Percentiles rank a stretch among this genome's conserved stretches.
Evolutionary conservation across 805 yeast species (phyloP).

Genomic region (Komagataella pseudopastoris): DNA sequence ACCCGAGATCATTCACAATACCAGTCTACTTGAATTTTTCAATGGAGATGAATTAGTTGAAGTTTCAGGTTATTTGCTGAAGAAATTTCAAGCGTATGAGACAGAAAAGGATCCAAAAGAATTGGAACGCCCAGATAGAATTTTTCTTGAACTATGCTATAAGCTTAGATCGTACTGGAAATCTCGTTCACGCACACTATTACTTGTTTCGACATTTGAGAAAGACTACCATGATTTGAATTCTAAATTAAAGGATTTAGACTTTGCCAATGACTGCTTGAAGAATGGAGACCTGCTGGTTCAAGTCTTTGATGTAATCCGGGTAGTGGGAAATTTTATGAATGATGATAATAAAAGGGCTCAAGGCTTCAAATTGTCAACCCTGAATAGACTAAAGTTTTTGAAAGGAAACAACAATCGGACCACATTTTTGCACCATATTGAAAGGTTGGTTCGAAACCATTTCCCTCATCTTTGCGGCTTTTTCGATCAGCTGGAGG

Average conservation of each 20-base stretch:
- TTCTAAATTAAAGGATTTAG: slow-evolving; percentile 39
- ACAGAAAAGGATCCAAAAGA: slow-evolving; percentile 41
- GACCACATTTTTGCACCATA: slow-evolving; percentile 61
- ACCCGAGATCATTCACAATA: slow-evolving; percentile 32
- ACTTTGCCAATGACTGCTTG: slow-evolving; percentile 42
- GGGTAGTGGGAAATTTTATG: slow-evolving; percentile 71
- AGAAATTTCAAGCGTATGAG: slow-evolving; percentile 52
- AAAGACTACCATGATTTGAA: slow-evolving; percentile 54
- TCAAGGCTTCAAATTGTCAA: slow-evolving; percentile 54
- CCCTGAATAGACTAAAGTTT: slow-evolving; percentile 56
- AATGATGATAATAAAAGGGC: slow-evolving; percentile 58
- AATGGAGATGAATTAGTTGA: slow-evolving; percentile 52
- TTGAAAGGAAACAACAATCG: slow-evolving; percentile 60
- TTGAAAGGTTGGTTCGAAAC: slow-evolving; percentile 51
- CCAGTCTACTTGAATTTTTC: slow-evolving; percentile 56
- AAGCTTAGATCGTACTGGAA: slow-evolving; percentile 63
- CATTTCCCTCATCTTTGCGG: slow-evolving; percentile 52
- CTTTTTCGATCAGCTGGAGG: slow-evolving; percentile 47
- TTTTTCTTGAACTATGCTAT: slow-evolving; percentile 53
- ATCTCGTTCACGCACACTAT: slow-evolving; percentile 52
- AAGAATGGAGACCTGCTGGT: slow-evolving; percentile 39
- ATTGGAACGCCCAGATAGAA: slow-evolving; percentile 56
- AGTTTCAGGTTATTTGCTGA: slow-evolving; percentile 38
- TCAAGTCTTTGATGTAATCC: slow-evolving; percentile 48
- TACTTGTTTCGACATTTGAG: slow-evolving; percentile 40